These are phyloP conservation scores for Dactylellina drechsleri DNA, from an alignment of 2,329 filamentous ascomycete species.

Conservation along the genomic window DNA sequence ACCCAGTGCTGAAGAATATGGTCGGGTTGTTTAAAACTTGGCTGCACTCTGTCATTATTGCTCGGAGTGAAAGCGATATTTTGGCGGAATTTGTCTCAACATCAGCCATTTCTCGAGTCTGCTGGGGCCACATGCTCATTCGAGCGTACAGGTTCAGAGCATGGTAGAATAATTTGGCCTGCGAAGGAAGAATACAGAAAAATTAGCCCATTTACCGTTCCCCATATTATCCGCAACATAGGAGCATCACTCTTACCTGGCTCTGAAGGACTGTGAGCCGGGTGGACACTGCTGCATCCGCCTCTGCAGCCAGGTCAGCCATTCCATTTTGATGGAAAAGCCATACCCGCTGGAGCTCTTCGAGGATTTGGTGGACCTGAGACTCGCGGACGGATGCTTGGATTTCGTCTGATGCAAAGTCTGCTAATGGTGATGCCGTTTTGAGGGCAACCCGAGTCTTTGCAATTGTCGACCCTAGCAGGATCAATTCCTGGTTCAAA, in stretches of 20 bases:
- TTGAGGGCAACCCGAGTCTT: conserved; percentile 41
- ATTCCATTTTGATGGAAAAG: conserved; percentile 50
- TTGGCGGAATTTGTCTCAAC: conserved; percentile 64
- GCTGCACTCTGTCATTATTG: conserved; percentile 59
- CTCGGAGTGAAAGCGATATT: conserved; percentile 64
- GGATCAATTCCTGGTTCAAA: conserved; percentile 57
- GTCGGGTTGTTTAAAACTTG: conserved; percentile 57
- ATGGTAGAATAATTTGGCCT: conserved; percentile 65
- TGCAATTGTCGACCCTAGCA: conserved; percentile 55
- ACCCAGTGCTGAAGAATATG: conserved; percentile 63
- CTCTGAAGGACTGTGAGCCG: conserved; percentile 60
- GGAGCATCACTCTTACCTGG: conserved; percentile 56
- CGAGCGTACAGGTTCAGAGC: conserved; percentile 67
- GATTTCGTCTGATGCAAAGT: conserved; percentile 53
- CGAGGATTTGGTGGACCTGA: conserved; percentile 43
- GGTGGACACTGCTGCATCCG: conserved; percentile 40
- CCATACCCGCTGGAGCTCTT: conserved; percentile 44
- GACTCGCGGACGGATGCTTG: conserved; percentile 45
- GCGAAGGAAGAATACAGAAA: conserved; percentile 58
- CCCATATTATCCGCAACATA: no score
- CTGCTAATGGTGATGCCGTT: conserved; percentile 49
- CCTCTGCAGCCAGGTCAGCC: conserved; percentile 54
- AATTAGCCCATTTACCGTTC: conserved; percentile 42
- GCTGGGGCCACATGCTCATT: conserved; percentile 67
- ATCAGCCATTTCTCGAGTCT: conserved; percentile 64